Percentiles rank a stretch among this genome's conserved stretches.
Conservation (phyloP, 768 basidiomycete species). For the Phanerochaete carnosa region DNA sequence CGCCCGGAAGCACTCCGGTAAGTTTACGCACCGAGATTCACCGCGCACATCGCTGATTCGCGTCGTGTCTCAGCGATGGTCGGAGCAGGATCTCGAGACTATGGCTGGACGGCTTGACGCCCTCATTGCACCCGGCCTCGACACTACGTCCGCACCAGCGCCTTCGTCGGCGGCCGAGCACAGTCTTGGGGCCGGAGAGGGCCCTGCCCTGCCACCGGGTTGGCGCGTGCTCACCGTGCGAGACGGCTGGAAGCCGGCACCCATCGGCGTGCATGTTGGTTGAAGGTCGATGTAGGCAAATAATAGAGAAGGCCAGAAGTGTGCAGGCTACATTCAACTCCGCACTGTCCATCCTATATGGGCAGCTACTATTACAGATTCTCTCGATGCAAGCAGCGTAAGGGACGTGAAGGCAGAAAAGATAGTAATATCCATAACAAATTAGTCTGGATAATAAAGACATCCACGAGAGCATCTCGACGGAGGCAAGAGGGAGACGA, state of each 20-base stretch:
- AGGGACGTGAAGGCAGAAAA: background rate
- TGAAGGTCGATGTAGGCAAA: background rate
- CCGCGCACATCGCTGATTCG: background rate
- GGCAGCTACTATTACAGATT: background rate
- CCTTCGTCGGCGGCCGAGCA: background rate
- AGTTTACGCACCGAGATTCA: too few relatives aligned
- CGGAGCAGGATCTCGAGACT: constrained; percentile 41
- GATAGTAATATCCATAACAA: background rate
- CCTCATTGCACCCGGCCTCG: constrained; percentile 23
- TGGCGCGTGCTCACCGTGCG: constrained; percentile 49
- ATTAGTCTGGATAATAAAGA: background rate
- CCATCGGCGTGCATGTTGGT: constrained; percentile 51
- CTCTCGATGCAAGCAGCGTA: background rate
- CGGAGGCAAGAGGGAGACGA: background rate
- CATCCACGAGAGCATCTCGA: background rate
- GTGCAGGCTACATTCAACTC: background rate
- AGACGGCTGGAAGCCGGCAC: constrained; percentile 58
- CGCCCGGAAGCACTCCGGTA: background rate
- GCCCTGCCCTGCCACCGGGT: constrained; percentile 32
- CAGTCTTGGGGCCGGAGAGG: background rate
- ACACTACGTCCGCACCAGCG: background rate
- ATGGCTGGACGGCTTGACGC: constrained; percentile 51
- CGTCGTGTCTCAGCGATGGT: constrained; percentile 42
- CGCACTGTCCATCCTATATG: background rate
- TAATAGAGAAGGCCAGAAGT: too few relatives aligned